Base-by-base conservation (phyloP, 768 basidiomycete genomes). In the Lentinula detonsa region DNA sequence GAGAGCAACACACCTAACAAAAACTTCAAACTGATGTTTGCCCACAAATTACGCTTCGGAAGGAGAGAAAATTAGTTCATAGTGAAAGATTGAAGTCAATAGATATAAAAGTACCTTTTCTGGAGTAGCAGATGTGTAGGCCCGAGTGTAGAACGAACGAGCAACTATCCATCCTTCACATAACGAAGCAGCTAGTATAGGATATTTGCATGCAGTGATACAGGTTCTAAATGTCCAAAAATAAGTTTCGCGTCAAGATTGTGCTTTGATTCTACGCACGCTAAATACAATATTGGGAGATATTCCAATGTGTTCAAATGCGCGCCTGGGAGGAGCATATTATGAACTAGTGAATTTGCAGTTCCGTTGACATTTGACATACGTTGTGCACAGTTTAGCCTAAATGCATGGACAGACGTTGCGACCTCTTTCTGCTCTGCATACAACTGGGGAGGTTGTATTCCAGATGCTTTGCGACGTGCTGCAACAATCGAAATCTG, bases 371-470 rank as follows among this genome's bases (percentile, higher is more conserved):
- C 1, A 18, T 2, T 56, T 1, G 28, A 65, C 79, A 45, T 60
- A 82, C 81, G 77, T 59, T 82, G 82, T n/a, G 70, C 68, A 67
- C 82, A 82, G 69, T 82, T 82, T 71, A 81, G 82, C 46, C 69
- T 58, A 48, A 69, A 31, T 0, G 81, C 83, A 23, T 68, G 72
- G 33, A 68, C 62, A 18, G 69, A 76, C 5, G 70, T 69, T 35
- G 72, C 76, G 6, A 66, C 74, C 57, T 81, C 72, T 1, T 75
- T 74, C 62, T 79, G 74, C 37, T 82, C 81, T 0, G 82, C 82
- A 62, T 84, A 84, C 40, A 78, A 28, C 59, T 79, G 80, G 9
- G 83, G 83, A 64, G 82, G 83, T 0, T 64, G 59, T 52, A 84
- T 73, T 5, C 69, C 65, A 16, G 83, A 76, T 9, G 58, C 69